Evolutionary conservation across 345 rosid species (phyloP).

Genomic region (Gossypium sturtianum): DNA sequence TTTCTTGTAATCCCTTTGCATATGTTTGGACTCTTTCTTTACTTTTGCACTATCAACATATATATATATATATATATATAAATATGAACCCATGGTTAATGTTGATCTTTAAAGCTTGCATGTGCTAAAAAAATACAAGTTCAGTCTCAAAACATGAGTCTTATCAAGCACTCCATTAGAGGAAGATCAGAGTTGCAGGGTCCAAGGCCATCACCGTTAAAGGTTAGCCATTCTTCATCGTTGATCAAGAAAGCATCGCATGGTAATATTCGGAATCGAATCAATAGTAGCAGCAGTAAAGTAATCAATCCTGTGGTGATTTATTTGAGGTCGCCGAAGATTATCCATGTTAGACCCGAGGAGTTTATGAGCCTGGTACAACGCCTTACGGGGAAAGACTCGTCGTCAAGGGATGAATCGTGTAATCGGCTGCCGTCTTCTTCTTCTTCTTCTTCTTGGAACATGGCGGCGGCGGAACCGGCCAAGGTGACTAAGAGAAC

Average conservation of each 20-base stretch:
- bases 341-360: constrained; percentile 35
- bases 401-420: not conserved
- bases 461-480: not conserved
- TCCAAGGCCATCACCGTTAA: constrained; percentile 2
- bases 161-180: not conserved
- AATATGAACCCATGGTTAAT: not conserved
- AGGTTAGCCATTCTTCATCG: not conserved
- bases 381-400: constrained; percentile 40
- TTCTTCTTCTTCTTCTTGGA: not conserved
- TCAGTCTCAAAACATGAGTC: not conserved
- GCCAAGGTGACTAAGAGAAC: not conserved
- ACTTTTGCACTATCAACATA: not conserved
- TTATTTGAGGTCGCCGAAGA: constrained; percentile 39
- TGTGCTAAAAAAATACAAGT: not conserved
- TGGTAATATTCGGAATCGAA: not conserved
- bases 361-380: constrained; percentile 47
- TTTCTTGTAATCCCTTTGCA: not conserved
- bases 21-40: not conserved
- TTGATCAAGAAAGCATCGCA: constrained; percentile 15
- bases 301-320: constrained; percentile 24
- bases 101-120: not conserved
- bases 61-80: not conserved
- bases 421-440: not conserved
- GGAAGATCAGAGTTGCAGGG: not conserved
- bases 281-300: not conserved